Conservation (phyloP, 306 rosid genomes). For the Adenanthera pavonina region DNA sequence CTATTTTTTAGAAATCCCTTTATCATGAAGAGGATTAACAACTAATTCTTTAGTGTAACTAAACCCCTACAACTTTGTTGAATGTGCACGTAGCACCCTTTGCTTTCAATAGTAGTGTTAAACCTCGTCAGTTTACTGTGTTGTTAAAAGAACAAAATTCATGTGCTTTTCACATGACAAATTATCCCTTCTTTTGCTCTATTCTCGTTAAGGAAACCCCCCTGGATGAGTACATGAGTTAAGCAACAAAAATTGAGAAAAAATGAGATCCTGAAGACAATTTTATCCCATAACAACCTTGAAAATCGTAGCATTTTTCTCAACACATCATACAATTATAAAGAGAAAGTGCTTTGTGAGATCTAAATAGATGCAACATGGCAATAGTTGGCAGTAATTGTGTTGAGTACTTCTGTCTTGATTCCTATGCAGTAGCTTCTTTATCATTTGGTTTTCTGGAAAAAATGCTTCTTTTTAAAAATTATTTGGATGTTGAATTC, state of each 20-base stretch:
- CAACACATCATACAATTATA: background rate
- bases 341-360: background rate
- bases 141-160: conserved; percentile 12
- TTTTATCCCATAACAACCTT: background rate
- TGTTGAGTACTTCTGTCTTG: background rate
- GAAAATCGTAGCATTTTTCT: background rate
- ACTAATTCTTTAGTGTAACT: conserved; percentile 21
- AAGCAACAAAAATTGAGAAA: background rate
- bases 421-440: background rate
- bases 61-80: conserved; percentile 14
- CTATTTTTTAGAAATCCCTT: conserved; percentile 4
- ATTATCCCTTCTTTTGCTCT: background rate
- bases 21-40: conserved; percentile 7
- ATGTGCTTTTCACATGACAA: background rate
- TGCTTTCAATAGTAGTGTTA: conserved; percentile 5
- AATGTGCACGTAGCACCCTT: background rate
- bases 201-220: background rate
- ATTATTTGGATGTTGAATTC: background rate
- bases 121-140: background rate
- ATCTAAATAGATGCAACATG: background rate
- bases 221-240: background rate
- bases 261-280: background rate
- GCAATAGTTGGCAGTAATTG: background rate
- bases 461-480: background rate
- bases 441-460: background rate